These are phyloP conservation scores for Aspergillus pseudoterreus DNA, from an alignment of 2,329 filamentous ascomycete species.

Conservation along the genomic window DNA sequence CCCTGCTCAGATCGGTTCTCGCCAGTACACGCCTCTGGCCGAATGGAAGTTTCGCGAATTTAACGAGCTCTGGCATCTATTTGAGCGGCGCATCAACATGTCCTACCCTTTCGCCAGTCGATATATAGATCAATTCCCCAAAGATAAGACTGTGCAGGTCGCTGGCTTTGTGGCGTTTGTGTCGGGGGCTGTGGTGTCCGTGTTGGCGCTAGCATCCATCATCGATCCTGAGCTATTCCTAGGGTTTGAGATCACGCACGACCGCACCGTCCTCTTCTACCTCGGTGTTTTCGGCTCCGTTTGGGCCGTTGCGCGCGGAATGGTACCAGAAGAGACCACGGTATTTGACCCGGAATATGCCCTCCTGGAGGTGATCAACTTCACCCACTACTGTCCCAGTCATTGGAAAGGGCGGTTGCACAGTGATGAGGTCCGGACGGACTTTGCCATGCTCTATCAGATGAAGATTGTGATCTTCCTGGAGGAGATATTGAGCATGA, in stretches of 20 bases:
- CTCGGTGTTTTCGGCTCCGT: conserved; percentile 76
- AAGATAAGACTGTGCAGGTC: conserved; percentile 84
- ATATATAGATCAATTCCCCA: conserved; percentile 95
- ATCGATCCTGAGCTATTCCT: conserved; percentile 88
- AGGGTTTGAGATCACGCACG: conserved; percentile 84
- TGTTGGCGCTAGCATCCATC: conserved; percentile 79
- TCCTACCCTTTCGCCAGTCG: conserved; percentile 88
- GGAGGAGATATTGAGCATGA: conserved; percentile 87
- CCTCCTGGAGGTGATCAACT: conserved; percentile 82
- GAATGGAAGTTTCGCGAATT: conserved; percentile 99
- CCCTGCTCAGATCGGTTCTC: conserved; percentile 77
- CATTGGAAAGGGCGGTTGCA: conserved; percentile 90
- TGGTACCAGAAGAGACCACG: conserved; percentile 80
- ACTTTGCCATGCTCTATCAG: conserved; percentile 89
- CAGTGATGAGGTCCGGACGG: conserved; percentile 84
- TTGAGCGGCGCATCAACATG: conserved; percentile 85
- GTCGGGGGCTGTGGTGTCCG: conserved; percentile 77
- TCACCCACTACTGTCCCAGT: conserved; percentile 84
- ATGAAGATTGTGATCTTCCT: conserved; percentile 87
- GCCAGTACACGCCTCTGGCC: conserved; percentile 87
- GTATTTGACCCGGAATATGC: conserved; percentile 92
- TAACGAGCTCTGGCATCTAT: conserved; percentile 91
- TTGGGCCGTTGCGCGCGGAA: conserved; percentile 78
- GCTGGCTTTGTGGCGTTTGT: conserved; percentile 84
- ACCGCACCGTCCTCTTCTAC: conserved; percentile 87